Percentiles rank a stretch among this genome's conserved stretches.
phyloP scores from a whole-genome alignment of 768 basidiomycete genomes.

The Cystobasidium ongulense region DNA sequence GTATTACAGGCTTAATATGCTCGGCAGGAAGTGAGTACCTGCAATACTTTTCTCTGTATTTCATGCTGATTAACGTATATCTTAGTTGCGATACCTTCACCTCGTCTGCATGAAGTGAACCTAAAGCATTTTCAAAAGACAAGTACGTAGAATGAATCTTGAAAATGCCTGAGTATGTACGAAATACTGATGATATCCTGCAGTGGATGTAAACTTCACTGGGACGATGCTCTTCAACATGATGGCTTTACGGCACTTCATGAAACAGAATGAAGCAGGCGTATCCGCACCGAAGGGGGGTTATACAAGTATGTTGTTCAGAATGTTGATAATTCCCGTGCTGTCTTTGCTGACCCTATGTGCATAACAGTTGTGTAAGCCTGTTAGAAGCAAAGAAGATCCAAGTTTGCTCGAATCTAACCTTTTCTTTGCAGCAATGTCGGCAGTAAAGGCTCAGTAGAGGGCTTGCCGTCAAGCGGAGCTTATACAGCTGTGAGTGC shows the following conservation, averaged over 20 bases:
- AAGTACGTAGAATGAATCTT: not conserved
- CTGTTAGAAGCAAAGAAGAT: too few species aligned
- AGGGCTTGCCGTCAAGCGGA: slow-evolving; percentile 19
- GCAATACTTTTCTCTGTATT: not conserved
- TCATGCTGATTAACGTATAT: too few species aligned
- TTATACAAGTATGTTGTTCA: slow-evolving; percentile 5
- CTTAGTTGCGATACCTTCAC: slow-evolving; percentile 8
- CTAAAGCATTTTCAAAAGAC: slow-evolving; percentile 18
- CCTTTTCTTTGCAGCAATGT: not conserved
- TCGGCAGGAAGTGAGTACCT: slow-evolving; percentile 5
- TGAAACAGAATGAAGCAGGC: slow-evolving; percentile 26
- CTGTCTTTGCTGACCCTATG: too few species aligned
- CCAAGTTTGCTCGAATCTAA: not conserved
- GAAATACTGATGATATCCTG: not conserved
- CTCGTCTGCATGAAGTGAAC: slow-evolving; percentile 17
- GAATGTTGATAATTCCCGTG: not conserved
- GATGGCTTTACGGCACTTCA: slow-evolving; percentile 22
- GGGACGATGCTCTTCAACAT: slow-evolving; percentile 23
- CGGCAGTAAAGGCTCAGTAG: slow-evolving; percentile 28
- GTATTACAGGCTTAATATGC: slow-evolving; percentile 5
- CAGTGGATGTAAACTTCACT: slow-evolving; percentile 28
- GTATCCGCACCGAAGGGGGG: slow-evolving; percentile 9
- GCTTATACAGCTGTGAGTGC: slow-evolving; percentile 22
- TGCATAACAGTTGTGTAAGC: not conserved
- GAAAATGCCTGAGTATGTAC: not conserved